A percentile compares a stretch with the other conserved stretches of the same genome.
phyloP scores from a whole-genome alignment of 371 early-diverging fungal genomes.

The Chytridium lagenaria region DNA sequence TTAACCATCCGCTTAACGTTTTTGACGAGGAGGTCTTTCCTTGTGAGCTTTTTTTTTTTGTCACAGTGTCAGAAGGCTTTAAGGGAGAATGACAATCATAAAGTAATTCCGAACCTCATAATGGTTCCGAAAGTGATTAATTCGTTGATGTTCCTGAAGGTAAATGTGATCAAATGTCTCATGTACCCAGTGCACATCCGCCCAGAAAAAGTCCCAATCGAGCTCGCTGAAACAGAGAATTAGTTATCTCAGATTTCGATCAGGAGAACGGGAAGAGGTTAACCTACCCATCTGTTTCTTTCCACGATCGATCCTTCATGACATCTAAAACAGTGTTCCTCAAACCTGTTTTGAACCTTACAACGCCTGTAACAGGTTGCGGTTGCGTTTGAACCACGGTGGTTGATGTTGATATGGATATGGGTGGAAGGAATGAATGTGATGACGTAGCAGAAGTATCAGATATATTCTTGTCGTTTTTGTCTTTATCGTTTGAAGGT shows the following conservation, averaged over 20 bases:
- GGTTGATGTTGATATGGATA: conserved; percentile 7
- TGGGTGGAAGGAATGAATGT: conserved; percentile 7
- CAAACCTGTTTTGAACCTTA: conserved; percentile 54
- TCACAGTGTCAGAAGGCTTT: too few relatives aligned
- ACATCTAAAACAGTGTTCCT: conserved; percentile 62
- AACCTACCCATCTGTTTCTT: conserved; percentile 54
- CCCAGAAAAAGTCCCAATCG: conserved; percentile 67
- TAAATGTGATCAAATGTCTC: conserved; percentile 63
- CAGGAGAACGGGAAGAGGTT: neutral
- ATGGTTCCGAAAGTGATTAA: conserved; percentile 68
- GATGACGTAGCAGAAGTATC: neutral
- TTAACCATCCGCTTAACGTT: conserved; percentile 66
- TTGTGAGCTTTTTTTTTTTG: conserved; percentile 62
- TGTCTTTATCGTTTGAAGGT: neutral
- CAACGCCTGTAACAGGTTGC: conserved; percentile 15
- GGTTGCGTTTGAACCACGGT: conserved; percentile 9
- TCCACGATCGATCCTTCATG: conserved; percentile 63
- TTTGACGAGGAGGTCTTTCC: conserved; percentile 67
- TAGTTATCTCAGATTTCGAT: too few relatives aligned
- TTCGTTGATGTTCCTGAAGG: conserved; percentile 58
- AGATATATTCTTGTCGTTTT: too few relatives aligned
- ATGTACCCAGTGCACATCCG: conserved; percentile 67
- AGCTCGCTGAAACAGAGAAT: conserved; percentile 39
- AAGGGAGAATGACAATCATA: too few relatives aligned
- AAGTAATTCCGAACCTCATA: too few relatives aligned